Conservation (phyloP, 176 grass and related monocot genomes). For the Oropetium thomaeum region DNA sequence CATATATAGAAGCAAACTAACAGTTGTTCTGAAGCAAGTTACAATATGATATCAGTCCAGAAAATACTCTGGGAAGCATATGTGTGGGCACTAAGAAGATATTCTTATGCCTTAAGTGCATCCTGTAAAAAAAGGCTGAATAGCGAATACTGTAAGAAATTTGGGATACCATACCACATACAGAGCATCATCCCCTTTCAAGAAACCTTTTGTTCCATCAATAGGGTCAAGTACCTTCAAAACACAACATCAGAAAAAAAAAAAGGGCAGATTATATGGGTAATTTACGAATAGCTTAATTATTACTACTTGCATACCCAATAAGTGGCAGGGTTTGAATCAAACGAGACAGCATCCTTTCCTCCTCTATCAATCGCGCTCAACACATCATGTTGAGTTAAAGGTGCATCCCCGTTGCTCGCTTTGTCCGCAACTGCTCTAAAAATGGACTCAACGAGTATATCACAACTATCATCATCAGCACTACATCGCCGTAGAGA, state of each 20-base stretch:
- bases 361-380: slow-evolving; percentile 90
- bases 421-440: slow-evolving; percentile 50
- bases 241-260: not conserved
- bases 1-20: not conserved
- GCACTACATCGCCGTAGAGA: slow-evolving; percentile 48
- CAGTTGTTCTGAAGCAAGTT: not conserved
- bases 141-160: slow-evolving; percentile 18
- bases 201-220: slow-evolving; percentile 88
- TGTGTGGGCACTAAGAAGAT: not conserved
- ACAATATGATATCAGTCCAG: slow-evolving; percentile 8
- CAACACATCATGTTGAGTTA: slow-evolving; percentile 66
- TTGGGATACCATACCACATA: slow-evolving; percentile 74
- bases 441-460: slow-evolving; percentile 67
- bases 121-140: not conserved
- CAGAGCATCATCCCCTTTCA: slow-evolving; percentile 74
- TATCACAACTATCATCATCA: slow-evolving; percentile 36
- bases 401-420: slow-evolving; percentile 34
- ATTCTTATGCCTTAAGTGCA: not conserved
- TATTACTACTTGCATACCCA: slow-evolving; percentile 72
- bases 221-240: slow-evolving; percentile 95
- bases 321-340: slow-evolving; percentile 72
- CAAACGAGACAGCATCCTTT: slow-evolving; percentile 71
- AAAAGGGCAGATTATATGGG: not conserved
- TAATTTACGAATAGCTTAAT: not conserved
- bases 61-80: not conserved